Percentiles rank a stretch among this genome's conserved stretches.
Conservation (phyloP, 2,329 filamentous ascomycete genomes). For the Pseudogymnoascus verrucosus region DNA sequence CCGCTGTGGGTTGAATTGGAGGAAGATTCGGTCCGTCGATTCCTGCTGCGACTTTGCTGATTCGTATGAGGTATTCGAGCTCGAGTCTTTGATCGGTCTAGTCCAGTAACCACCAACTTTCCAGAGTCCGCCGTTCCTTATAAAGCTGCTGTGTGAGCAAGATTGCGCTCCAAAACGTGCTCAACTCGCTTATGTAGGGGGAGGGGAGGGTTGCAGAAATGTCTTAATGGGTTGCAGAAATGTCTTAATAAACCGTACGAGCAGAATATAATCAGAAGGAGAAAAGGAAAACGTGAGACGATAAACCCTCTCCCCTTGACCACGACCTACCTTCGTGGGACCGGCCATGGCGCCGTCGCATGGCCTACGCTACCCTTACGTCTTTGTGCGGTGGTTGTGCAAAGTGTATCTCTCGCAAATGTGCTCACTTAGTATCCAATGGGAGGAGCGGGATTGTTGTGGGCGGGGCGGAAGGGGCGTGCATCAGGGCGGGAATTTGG, state of each 20-base stretch:
- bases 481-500: background rate
- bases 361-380: constrained; percentile 1
- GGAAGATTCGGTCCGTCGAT: background rate
- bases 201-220: background rate
- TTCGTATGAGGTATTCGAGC: background rate
- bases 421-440: constrained; percentile 10
- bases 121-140: background rate
- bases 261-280: background rate
- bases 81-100: background rate
- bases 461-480: background rate
- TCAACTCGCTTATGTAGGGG: background rate
- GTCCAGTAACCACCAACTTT: background rate
- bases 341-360: background rate
- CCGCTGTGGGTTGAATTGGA: background rate
- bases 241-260: background rate
- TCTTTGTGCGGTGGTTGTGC: background rate
- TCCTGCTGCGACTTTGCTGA: background rate
- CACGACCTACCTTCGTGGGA: background rate
- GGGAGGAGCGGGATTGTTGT: background rate
- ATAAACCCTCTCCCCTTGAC: background rate
- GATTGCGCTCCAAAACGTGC: constrained; percentile 6
- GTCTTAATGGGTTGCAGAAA: background rate
- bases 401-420: constrained; percentile 7
- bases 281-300: background rate
- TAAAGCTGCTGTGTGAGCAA: background rate